Evolutionary conservation across 2,329 filamentous ascomycete species (phyloP), one percentile per base, ranked within the genome.

Genomic region (Onygena corvina): DNA sequence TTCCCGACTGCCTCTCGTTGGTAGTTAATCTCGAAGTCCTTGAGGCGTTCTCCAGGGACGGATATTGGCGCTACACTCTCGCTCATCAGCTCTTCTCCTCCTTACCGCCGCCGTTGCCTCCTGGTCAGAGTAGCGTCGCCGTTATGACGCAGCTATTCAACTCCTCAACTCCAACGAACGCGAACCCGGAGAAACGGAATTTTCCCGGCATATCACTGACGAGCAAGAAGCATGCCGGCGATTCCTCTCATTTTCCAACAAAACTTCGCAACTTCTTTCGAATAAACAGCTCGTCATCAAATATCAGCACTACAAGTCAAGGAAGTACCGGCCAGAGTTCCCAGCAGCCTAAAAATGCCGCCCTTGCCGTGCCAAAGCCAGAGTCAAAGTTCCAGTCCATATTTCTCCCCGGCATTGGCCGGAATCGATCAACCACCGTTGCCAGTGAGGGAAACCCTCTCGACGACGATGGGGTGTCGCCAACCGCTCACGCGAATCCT

Each of bases 401-500:
- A 61, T 94, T 94, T 71, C 85, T 94, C 60, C 86, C 83, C 53
- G 83, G 84, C 59, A 86, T 93, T 62, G 84, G 84, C 62, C 84
- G 90, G 59, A 87, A 90, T 64, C 81, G 90, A 60, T 93, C 88
- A 30, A 83, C 85, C 52, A 96, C 90, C 21, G 86, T 93, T 50
- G 86, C 86, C 57, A 94, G 88, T 68, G 90, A 95, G 69, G 89
- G 89, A 58, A 88, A 95, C 63, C 79, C 83, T 51, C 76, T 95
- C 56, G 90, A 95, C 58, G 90, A 95, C 58, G 89, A 95, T 66
- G 75, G 79, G 53, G 76, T 94, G 61, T 94, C 89, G 62, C 92
- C 92, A 21, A 96, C 88, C 3, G 90, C 89, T 47, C 81, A 90
- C 62, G 90, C 88, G 56, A 98, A 98, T 65, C 92, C 92, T 14